Evolutionary conservation across 169 alveolate species (phyloP), one percentile per base, ranked within the genome.

Genomic region (Blepharisma undulans): DNA sequence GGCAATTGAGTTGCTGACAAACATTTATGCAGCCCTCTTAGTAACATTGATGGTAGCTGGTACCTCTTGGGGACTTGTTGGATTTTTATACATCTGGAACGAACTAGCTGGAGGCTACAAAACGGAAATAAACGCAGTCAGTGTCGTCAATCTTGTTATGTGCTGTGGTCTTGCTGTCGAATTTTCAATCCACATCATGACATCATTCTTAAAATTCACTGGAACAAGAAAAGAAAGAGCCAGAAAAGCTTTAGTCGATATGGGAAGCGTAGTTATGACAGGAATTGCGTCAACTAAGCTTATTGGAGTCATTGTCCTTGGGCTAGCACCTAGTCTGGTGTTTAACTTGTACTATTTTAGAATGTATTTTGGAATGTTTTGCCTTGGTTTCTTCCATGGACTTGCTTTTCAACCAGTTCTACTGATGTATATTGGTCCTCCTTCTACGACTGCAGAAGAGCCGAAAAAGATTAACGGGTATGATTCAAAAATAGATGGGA

Each of bases 201-300:
- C 95, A 34, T 87, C 93, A 22, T 96, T 94, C 72, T 93, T 94
- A 86, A 94, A 92, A 76, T 81, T 89, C n/a, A 77, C 88, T 10
- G 97, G 97, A n/a, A 93, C 77, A 29, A 93, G 92, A 82, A 82
- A 90, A 76, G 94, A 94, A 33, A 95, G 96, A 91, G 97, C 95
- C 2, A 92, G 84, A 89, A 91, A 90, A 77, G 95, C 97, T 25
- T 76, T 96, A 25, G 80, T 87, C 34, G 91, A 94, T 7, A 94
- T 96, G 95, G 98, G 98, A 30, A 88, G 94, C 27, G 92, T 95
- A 18, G 97, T 96, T 1, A 89, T 96, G 66, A 95, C 95, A 18
- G 98, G 98, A 25, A 95, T 95, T 66, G 95, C 94, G 7, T 92
- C 95, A n/a, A 95, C 98, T 84, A 96, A 95, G 90, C 92, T 95